Evolutionary conservation across 768 basidiomycete species (phyloP).

Genomic region (Pisolithus tinctorius): DNA sequence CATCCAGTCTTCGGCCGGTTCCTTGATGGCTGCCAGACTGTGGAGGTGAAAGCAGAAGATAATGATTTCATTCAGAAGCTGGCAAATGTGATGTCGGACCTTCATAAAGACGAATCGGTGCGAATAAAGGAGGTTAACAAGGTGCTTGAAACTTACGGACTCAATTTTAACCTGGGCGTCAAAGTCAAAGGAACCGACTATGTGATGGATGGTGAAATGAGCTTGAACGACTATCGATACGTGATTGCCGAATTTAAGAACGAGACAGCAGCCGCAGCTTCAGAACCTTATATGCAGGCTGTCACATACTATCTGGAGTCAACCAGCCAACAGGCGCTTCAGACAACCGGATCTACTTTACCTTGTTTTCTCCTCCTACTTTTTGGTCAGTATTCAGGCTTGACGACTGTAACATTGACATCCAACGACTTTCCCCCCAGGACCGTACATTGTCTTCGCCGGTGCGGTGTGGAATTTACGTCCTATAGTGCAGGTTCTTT

Average conservation of each 20-base stretch:
- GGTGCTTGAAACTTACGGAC: conserved; percentile 4
- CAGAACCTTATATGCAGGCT: conserved; percentile 21
- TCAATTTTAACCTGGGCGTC: conserved; percentile 5
- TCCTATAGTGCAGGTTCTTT: conserved; percentile 19
- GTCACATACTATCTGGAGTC: conserved; percentile 15
- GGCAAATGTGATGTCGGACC: conserved; percentile 12
- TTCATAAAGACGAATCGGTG: conserved; percentile 13
- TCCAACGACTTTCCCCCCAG: conserved; percentile 5
- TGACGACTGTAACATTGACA: background rate
- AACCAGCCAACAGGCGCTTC: conserved; percentile 6
- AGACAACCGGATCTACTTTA: conserved; percentile 10
- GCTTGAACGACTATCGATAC: conserved; percentile 11
- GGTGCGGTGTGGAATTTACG: conserved; percentile 18
- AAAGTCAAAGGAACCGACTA: background rate
- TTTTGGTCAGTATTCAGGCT: conserved; percentile 14
- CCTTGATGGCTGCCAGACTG: conserved; percentile 18
- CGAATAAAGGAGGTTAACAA: conserved; percentile 1
- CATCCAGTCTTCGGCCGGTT: conserved; percentile 23
- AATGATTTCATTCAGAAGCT: conserved; percentile 11
- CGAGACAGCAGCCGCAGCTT: background rate
- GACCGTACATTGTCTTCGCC: conserved; percentile 20
- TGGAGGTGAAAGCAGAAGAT: conserved; percentile 17
- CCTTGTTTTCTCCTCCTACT: conserved; percentile 20
- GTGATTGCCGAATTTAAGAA: conserved; percentile 1
- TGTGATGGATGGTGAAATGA: conserved; percentile 12